Evolutionary conservation across 768 basidiomycete genomes (phyloP).

Genomic region (Pseudohyphozyma bogoriensis): DNA sequence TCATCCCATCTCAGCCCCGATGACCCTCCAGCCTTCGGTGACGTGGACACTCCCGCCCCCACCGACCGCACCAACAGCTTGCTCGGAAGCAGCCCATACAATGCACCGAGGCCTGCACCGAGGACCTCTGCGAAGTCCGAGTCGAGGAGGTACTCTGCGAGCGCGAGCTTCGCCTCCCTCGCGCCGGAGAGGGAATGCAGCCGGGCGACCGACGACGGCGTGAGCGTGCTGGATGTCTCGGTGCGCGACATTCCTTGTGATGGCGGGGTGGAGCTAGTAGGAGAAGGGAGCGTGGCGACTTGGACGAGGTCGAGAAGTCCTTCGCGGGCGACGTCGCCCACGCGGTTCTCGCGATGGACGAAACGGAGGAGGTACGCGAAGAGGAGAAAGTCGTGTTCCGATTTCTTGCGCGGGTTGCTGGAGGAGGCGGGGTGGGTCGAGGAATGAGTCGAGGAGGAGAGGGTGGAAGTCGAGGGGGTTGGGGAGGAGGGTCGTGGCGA

Average conservation of each 20-base stretch:
- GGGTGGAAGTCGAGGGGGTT: constrained; percentile 48
- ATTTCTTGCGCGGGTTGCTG: constrained; percentile 44
- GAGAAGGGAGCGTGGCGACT: constrained; percentile 49
- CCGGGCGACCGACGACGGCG: constrained; percentile 5
- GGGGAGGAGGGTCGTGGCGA: constrained; percentile 44
- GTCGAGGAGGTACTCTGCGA: constrained; percentile 87
- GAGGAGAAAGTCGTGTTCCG: constrained; percentile 88
- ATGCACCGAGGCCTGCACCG: constrained; percentile 81
- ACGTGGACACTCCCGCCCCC: neutral
- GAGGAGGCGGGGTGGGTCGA: constrained; percentile 35
- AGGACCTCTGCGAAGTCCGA: constrained; percentile 99
- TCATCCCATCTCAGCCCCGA: constrained; percentile 6
- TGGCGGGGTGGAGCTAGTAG: neutral
- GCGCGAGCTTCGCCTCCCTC: constrained; percentile 69
- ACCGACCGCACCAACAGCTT: constrained; percentile 56
- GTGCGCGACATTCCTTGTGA: neutral
- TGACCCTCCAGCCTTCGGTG: constrained; percentile 36
- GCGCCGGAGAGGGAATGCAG: too few relatives aligned
- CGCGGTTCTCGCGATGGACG: constrained; percentile 84
- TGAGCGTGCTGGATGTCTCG: constrained; percentile 18
- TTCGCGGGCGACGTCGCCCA: constrained; percentile 85
- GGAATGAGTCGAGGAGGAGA: constrained; percentile 41
- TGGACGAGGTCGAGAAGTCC: constrained; percentile 91
- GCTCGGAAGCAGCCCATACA: constrained; percentile 79
- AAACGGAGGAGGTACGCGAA: constrained; percentile 94